These are phyloP conservation scores for Ogataea naganishii DNA, from an alignment of 805 yeast genomes.

Conservation along the genomic window DNA sequence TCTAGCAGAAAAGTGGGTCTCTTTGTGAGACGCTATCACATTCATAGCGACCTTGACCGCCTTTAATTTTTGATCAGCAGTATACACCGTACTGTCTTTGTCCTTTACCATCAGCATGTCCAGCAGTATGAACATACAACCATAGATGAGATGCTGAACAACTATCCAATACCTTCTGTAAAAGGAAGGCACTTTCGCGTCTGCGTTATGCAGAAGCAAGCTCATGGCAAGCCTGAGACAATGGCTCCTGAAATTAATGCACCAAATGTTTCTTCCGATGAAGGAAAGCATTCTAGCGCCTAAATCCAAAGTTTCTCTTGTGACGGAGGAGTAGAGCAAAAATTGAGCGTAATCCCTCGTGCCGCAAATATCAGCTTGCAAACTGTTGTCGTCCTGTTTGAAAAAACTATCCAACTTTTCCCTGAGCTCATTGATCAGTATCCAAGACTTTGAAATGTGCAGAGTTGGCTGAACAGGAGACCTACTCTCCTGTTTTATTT, in stretches of 20 bases:
- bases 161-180: conserved; percentile 19
- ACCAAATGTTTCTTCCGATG: conserved; percentile 14
- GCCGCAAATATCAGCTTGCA: conserved; percentile 2
- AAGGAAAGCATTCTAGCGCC: conserved; percentile 13
- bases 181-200: conserved; percentile 9
- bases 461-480: conserved; percentile 2
- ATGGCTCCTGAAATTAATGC: conserved; percentile 9
- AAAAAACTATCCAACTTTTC: conserved; percentile 7
- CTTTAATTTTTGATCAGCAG: conserved; percentile 8
- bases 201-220: conserved; percentile 12
- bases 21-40: conserved; percentile 8
- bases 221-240: conserved; percentile 11
- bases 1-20: conserved; percentile 15
- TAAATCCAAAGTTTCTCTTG: conserved; percentile 14
- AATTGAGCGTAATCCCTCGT: conserved; percentile 13
- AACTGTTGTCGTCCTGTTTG: conserved; percentile 3
- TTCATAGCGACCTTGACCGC: conserved; percentile 11
- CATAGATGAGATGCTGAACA: conserved; percentile 17
- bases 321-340: conserved; percentile 14
- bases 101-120: conserved; percentile 17
- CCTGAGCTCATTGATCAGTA: conserved; percentile 7
- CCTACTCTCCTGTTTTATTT: conserved; percentile 14
- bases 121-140: conserved; percentile 15
- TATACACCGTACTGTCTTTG: too few species aligned
- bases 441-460: conserved; percentile 7